Base-by-base conservation (phyloP, 2,329 filamentous ascomycete species). In the Phialophora expanda region DNA sequence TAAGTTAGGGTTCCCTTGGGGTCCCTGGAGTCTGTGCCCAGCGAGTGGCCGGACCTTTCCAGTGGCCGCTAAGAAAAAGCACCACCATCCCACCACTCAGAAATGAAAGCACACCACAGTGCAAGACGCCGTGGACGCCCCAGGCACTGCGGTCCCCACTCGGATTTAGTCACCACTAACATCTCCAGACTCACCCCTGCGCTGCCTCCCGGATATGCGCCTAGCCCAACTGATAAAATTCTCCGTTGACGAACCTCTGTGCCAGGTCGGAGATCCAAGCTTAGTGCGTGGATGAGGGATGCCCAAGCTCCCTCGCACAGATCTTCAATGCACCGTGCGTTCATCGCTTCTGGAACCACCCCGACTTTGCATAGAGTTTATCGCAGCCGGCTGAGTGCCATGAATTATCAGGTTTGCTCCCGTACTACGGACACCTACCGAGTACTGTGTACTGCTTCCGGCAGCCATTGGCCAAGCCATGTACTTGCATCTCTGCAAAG, bases 351-450 rank as follows among this genome's bases (percentile, higher is more conserved):
- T 51, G 17, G 20, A 22, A 51, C 22, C 8, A 51, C 48, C 24
- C 22, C 20, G 9, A 12, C 48, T 28, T 51, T 51, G 14, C 48
- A 26, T 51, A 51, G 48, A 51, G 48, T 51, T 51, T 26, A 22
- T 26, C 12, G 14, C 20, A 17, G 28, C 53, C 34, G 26, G 55
- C 28, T 56, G 30, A 28, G n/a, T 44, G 57, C 62, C 26, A 53
- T 38, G 57, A 65, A 54, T 56, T 56, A 61, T 65, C 57, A 65
- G 62, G 57, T 65, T 61, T 65, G 32, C 20, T 17, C 48, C 55
- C 24, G 14, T 30, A 24, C 11, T 41, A 22, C 46, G 46, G 44
- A 20, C 28, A 53, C n/a, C 48, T 41, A 24, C 28, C 41, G 46
- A 44, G 38, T 44, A 7, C 28, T 53, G 46, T 54, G 38, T 44